These are phyloP conservation scores for Podosphaera xanthii DNA, from an alignment of 2,329 filamentous ascomycete species.

Conservation along the genomic window DNA sequence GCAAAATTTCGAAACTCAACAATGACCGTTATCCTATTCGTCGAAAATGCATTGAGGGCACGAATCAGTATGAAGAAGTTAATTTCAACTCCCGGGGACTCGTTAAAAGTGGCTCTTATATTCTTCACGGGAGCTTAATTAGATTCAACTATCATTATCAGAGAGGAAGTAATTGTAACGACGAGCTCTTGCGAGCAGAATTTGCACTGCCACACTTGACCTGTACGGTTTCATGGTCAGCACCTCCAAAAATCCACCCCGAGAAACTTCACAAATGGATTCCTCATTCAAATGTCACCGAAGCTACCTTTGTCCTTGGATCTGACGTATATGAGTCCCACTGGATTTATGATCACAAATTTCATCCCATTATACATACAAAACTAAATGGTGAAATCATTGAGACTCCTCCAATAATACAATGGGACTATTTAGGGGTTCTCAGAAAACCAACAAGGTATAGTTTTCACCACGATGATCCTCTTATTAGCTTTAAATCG, in stretches of 20 bases:
- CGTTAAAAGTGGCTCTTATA: conserved; percentile 28
- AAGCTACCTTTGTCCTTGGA: conserved; percentile 29
- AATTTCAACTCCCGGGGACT: conserved; percentile 29
- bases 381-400: conserved; percentile 26
- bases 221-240: conserved; percentile 30
- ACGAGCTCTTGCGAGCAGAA: conserved; percentile 31
- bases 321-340: conserved; percentile 28
- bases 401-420: conserved; percentile 30
- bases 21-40: conserved; percentile 20
- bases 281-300: conserved; percentile 28
- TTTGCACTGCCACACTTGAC: conserved; percentile 29
- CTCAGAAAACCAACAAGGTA: conserved; percentile 21
- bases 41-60: conserved; percentile 24
- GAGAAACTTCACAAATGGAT: conserved; percentile 30
- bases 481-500: conserved; percentile 24
- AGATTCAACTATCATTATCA: conserved; percentile 32
- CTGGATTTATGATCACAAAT: conserved; percentile 26
- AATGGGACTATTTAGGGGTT: conserved; percentile 22
- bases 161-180: conserved; percentile 27
- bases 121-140: conserved; percentile 27
- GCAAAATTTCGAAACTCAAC: conserved; percentile 5
- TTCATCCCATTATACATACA: conserved; percentile 23
- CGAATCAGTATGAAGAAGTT: conserved; percentile 23
- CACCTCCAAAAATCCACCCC: conserved; percentile 24
- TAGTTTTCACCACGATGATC: conserved; percentile 26